Evolutionary conservation across 148 eudicot genomes (phyloP).

Genomic region (Pouteria glomerata): DNA sequence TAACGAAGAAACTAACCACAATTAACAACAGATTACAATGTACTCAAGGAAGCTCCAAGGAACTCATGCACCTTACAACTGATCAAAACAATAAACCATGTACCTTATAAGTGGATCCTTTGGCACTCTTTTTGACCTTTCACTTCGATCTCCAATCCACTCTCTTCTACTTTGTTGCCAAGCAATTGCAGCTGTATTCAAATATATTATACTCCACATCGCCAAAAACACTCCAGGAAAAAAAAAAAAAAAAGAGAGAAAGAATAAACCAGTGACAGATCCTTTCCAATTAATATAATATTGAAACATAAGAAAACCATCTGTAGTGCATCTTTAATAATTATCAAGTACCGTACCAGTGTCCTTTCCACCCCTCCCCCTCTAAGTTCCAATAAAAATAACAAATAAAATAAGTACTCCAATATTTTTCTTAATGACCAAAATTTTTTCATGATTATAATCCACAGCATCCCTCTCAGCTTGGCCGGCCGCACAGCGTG

Average conservation of each 20-base stretch:
- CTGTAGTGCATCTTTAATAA: background rate
- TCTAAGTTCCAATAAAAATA: background rate
- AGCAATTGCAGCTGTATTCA: slow-evolving; percentile 33
- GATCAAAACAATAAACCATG: too few species aligned
- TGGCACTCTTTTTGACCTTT: slow-evolving; percentile 19
- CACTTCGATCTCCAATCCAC: slow-evolving; percentile 41
- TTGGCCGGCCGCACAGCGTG: background rate
- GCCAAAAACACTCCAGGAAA: too few species aligned
- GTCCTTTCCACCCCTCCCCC: background rate
- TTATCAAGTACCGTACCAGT: background rate
- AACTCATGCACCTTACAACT: too few species aligned
- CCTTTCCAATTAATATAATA: too few species aligned
- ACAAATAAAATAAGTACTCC: background rate
- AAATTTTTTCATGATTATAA: background rate
- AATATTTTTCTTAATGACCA: background rate
- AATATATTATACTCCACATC: background rate
- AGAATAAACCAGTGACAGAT: too few species aligned
- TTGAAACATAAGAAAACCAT: background rate
- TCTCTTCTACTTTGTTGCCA: slow-evolving; percentile 43
- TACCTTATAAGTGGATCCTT: slow-evolving; percentile 44
- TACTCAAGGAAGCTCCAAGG: background rate
- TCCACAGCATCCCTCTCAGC: background rate
- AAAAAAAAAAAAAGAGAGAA: background rate
- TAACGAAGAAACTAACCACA: background rate
- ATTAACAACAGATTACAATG: background rate